Evolutionary conservation across 2,329 filamentous ascomycete genomes (phyloP), one percentile per base, ranked within the genome.

Genomic region (Penicillium thymicola): DNA sequence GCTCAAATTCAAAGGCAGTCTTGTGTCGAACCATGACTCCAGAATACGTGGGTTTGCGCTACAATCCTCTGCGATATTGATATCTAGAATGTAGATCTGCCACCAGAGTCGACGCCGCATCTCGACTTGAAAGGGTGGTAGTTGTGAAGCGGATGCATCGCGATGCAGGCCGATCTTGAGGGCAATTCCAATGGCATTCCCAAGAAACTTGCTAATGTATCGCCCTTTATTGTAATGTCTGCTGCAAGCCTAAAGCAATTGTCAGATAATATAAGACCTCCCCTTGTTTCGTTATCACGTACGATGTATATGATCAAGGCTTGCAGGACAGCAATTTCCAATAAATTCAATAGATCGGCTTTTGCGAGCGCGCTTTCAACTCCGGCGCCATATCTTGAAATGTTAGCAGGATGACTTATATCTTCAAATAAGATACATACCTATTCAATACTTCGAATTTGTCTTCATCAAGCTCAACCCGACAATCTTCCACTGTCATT

Each of bases 221-320:
- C 60, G 48, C 1, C 64, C 59, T n/a, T 58, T 30, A 9, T 55
- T 23, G 21, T 65, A 59, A 36, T 32, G n/a, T 23, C 60, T 51
- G 10, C 56, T 58, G 18, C 57, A 63, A 10, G 59, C 57, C 65
- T 67, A n/a, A 16, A 32, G 8, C 11, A 16, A 23, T 21, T 18
- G 18, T 32, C 8, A 40, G 42, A 16, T 50, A 16, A 23, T 30
- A 21, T 32, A n/a, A 44, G 21, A 23, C 23, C 8, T 32, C 21
- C 23, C 5, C 6, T 7, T 42, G 11, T 14, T 30, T 14, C 14
- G n/a, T 38, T 5, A 18, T 41, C n/a, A 5, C 53, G 7, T 59
- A 67, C 65, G 16, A 66, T 42, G 34, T 66, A 67, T 10, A 68
- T 42, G 7, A 58, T 42, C 6, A 65, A 58, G 27, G 63, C 63